Evolutionary conservation across 2,329 filamentous ascomycete genomes (phyloP).

Genomic region (Dendrostoma leiphaemia): DNA sequence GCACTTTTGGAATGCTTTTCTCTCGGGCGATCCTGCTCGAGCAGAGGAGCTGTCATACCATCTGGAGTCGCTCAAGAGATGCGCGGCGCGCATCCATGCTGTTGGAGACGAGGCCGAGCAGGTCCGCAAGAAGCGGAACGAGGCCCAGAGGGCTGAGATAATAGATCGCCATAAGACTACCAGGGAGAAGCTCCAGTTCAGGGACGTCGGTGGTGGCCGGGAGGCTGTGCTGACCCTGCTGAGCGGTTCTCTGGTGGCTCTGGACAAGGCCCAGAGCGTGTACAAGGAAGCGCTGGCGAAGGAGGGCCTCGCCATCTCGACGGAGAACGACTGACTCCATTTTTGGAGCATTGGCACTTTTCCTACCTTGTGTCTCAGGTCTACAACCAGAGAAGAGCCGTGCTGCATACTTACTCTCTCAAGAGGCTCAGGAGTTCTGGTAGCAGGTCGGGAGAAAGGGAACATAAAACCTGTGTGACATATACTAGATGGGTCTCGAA

Average conservation of each 20-base stretch:
- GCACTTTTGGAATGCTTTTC: constrained; percentile 92
- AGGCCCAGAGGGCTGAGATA: constrained; percentile 66
- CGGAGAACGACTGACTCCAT: constrained; percentile 14
- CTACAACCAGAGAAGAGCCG: too few relatives aligned
- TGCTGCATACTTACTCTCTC: too few relatives aligned
- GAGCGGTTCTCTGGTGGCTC: constrained; percentile 67
- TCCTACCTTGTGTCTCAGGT: background rate
- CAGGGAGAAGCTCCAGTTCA: constrained; percentile 69
- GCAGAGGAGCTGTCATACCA: constrained; percentile 79
- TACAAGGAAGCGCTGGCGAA: constrained; percentile 72
- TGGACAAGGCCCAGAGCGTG: constrained; percentile 67
- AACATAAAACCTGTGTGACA: background rate
- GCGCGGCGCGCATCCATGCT: constrained; percentile 73
- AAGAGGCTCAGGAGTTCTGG: too few relatives aligned
- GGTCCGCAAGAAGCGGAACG: constrained; percentile 66
- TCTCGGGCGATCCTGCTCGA: constrained; percentile 81
- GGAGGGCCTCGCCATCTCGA: constrained; percentile 40
- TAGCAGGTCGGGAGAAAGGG: background rate
- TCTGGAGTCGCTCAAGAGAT: constrained; percentile 76
- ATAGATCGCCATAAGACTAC: constrained; percentile 69
- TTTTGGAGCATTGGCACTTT: background rate
- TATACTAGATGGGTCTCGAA: background rate
- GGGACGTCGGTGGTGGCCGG: constrained; percentile 71
- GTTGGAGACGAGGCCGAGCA: constrained; percentile 78
- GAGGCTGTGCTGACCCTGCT: constrained; percentile 75